Conservation (phyloP, 495 filamentous ascomycete species). For the Chaetomium tenue region DNA sequence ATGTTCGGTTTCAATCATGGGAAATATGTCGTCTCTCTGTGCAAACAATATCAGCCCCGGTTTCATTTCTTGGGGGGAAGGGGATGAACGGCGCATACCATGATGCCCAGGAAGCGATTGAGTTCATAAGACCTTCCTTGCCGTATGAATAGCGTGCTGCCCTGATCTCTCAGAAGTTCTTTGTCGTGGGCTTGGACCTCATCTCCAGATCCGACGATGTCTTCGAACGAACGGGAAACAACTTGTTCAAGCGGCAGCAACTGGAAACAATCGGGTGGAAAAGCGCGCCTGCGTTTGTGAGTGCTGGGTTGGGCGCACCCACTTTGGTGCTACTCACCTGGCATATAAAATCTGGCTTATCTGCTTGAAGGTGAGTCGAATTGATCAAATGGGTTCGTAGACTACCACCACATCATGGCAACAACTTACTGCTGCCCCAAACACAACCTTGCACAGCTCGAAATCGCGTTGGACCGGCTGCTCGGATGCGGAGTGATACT, state of each 20-base stretch:
- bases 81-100: constrained; percentile 19
- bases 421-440: constrained; percentile 25
- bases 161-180: constrained; percentile 21
- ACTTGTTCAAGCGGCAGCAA: constrained; percentile 18
- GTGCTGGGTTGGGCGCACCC: neutral
- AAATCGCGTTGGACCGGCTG: constrained; percentile 19
- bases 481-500: neutral
- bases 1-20: constrained; percentile 25
- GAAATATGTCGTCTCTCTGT: constrained; percentile 29
- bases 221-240: constrained; percentile 19
- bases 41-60: neutral
- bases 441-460: constrained; percentile 28
- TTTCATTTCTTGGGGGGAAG: neutral
- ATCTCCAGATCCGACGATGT: constrained; percentile 20
- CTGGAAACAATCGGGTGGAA: constrained; percentile 29
- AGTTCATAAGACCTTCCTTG: constrained; percentile 17
- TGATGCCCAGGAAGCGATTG: constrained; percentile 22
- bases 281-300: constrained; percentile 21
- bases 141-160: constrained; percentile 23
- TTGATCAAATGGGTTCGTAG: neutral
- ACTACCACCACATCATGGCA: neutral
- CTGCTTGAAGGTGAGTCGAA: constrained; percentile 4
- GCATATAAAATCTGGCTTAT: constrained; percentile 32
- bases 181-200: constrained; percentile 14
- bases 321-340: constrained; percentile 18